Evolutionary conservation across 371 early-diverging fungal genomes (phyloP), one percentile per base, ranked within the genome.

Genomic region (Lichtheimia ornata): DNA sequence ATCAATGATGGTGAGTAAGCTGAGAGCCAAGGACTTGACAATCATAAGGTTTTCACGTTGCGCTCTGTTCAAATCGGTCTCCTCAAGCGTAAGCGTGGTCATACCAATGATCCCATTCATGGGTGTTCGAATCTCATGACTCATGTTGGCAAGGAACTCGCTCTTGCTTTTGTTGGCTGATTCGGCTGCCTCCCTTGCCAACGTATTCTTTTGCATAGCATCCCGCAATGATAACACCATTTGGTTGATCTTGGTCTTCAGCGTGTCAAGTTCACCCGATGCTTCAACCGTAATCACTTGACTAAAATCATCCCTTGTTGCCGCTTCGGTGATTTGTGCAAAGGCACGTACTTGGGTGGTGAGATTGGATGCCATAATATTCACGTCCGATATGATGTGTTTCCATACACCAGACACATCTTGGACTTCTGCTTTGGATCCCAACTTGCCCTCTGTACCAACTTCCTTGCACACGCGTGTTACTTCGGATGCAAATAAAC

Each of bases 31-130:
- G 11, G 81, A 82, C 30, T 84, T 85, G 40, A 91, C 88, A 41
- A 88, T 87, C 82, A 85, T 82, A 64, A 90, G 65, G 54, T 88
- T 87, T 68, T 91, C 91, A 52, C 88, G 84, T 69, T 92, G 92
- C 44, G 89, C 84, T 7, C 87, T 83, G 15, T 83, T 87, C 43
- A 93, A 72, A 35, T 88, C 87, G 13, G 64, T 64, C 35, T 35
- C 35, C 50, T 66, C 67, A 13, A 84, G 66, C 2, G 85, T 81
- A 49, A 88, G 59, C 35, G 78, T 72, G 2, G 88, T 84, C 85
- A 87, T 86, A 28, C 89, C 89, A 17, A 88, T 84, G 47, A 84
- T 76, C 43, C 83, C 82, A 54, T 76, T 74, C 72, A 83, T 68
- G 43, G 84, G 84, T 13, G 84, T 83, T 14, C 84, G 74, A 50